Percentiles rank a stretch among this genome's conserved stretches.
phyloP scores from a whole-genome alignment of 768 basidiomycete genomes.

The Daedaleopsis nitida region DNA sequence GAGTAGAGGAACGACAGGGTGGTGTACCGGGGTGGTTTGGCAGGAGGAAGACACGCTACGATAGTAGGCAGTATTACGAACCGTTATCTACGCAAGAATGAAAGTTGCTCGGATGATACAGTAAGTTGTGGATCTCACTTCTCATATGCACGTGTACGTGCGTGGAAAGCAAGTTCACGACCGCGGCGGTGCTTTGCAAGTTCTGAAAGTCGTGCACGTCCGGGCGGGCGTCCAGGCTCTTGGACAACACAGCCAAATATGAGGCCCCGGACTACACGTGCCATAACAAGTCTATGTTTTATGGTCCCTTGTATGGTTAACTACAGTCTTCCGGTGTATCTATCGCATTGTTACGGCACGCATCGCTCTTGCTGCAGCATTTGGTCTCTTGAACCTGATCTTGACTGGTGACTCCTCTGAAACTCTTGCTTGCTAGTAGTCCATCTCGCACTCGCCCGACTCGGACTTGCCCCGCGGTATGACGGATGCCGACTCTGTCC shows the following conservation, averaged over 20 bases:
- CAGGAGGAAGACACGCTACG: background rate
- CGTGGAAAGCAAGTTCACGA: too few relatives aligned
- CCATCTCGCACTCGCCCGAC: too few relatives aligned
- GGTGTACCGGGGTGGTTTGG: constrained; percentile 20
- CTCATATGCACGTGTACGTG: too few relatives aligned
- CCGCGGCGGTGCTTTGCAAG: too few relatives aligned
- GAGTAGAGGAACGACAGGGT: constrained; percentile 13
- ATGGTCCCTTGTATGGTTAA: too few relatives aligned
- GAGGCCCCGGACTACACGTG: background rate
- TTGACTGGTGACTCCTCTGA: too few relatives aligned
- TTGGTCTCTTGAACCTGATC: background rate
- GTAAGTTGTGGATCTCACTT: background rate
- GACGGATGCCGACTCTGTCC: constrained; percentile 50
- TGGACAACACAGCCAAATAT: constrained; percentile 27
- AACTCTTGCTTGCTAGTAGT: too few relatives aligned
- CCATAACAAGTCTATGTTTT: too few relatives aligned
- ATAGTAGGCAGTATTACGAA: constrained; percentile 39
- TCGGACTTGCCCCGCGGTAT: background rate
- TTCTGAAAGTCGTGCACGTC: background rate
- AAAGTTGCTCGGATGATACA: background rate
- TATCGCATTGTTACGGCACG: background rate
- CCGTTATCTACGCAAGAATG: constrained; percentile 27
- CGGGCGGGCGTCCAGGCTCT: constrained; percentile 18
- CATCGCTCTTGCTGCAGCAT: background rate
- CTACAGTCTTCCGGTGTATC: too few relatives aligned